Evolutionary conservation across 2,329 filamentous ascomycete species (phyloP).

Genomic region (Cadophora sp.): DNA sequence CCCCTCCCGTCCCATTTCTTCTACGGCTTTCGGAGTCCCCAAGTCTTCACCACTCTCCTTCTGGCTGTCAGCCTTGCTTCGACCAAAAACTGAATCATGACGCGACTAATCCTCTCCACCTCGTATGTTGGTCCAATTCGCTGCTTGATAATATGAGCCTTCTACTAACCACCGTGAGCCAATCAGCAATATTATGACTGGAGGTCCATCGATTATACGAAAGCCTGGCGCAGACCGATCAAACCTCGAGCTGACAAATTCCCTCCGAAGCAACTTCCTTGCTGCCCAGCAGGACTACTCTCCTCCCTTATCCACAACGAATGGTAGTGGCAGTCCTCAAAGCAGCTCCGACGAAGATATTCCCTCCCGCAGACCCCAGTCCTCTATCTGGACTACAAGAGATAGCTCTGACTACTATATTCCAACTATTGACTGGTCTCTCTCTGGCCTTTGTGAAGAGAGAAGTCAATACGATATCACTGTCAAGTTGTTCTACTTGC

Average conservation of each 20-base stretch:
- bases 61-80: constrained; percentile 18
- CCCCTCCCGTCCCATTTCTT: background rate
- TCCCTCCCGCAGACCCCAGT: constrained; percentile 40
- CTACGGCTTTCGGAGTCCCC: background rate
- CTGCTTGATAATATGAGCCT: constrained; percentile 3
- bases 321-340: constrained; percentile 39
- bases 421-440: constrained; percentile 76
- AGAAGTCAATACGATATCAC: constrained; percentile 90
- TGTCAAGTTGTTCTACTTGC: constrained; percentile 92
- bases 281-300: constrained; percentile 71
- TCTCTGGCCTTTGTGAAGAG: constrained; percentile 79
- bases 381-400: constrained; percentile 70
- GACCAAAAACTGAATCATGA: constrained; percentile 53
- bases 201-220: constrained; percentile 82
- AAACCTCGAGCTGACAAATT: constrained; percentile 90
- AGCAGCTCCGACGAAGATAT: constrained; percentile 43
- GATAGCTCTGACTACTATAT: constrained; percentile 71
- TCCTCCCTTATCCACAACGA: constrained; percentile 47
- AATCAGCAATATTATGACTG: constrained; percentile 64
- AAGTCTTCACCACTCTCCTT: background rate
- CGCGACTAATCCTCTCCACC: constrained; percentile 85
- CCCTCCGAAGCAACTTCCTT: constrained; percentile 82
- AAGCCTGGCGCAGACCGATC: constrained; percentile 81
- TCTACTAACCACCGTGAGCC: constrained; percentile 26
- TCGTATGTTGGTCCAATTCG: constrained; percentile 63